Percentiles rank a stretch among this genome's conserved stretches.
These are phyloP conservation scores for Raffaelea ambrosiae DNA, from an alignment of 2,329 filamentous ascomycete genomes.

Conservation along the genomic window DNA sequence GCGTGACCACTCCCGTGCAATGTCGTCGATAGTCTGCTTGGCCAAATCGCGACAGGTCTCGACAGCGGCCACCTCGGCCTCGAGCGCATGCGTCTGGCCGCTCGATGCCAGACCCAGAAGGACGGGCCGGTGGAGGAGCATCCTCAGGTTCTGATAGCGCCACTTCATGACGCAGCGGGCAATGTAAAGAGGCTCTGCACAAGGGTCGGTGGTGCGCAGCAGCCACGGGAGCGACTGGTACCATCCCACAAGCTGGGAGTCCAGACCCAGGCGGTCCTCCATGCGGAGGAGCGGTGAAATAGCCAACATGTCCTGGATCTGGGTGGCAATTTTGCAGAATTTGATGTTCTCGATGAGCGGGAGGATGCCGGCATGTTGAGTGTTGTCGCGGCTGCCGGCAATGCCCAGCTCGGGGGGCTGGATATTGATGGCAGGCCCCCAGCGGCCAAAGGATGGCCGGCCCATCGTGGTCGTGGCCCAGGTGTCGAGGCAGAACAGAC, in stretches of 20 bases:
- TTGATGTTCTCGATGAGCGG: constrained; percentile 68
- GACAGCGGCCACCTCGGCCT: constrained; percentile 60
- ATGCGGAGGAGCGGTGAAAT: constrained; percentile 58
- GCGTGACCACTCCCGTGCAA: constrained; percentile 58
- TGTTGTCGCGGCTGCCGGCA: constrained; percentile 37
- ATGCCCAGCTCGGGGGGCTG: constrained; percentile 48
- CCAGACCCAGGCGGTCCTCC: constrained; percentile 57
- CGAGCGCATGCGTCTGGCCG: constrained; percentile 38
- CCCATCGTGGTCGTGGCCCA: constrained; percentile 66
- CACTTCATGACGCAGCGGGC: constrained; percentile 71
- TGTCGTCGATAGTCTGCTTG: constrained; percentile 63
- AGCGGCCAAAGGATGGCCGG: constrained; percentile 59
- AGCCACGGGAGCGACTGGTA: constrained; percentile 62
- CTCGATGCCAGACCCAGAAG: constrained; percentile 57
- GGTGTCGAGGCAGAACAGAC: constrained; percentile 63
- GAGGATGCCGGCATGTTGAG: constrained; percentile 56
- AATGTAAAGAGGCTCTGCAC: constrained; percentile 61
- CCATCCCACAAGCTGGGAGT: constrained; percentile 63
- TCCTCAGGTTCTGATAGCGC: constrained; percentile 71
- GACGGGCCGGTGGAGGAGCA: constrained; percentile 66
- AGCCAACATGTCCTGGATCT: constrained; percentile 67
- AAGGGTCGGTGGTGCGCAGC: constrained; percentile 55
- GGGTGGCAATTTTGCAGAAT: constrained; percentile 71
- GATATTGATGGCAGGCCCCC: constrained; percentile 60
- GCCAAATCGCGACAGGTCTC: constrained; percentile 62